These are phyloP conservation scores for Wickerhamomyces mucosus DNA, from an alignment of 805 yeast species.

Conservation along the genomic window DNA sequence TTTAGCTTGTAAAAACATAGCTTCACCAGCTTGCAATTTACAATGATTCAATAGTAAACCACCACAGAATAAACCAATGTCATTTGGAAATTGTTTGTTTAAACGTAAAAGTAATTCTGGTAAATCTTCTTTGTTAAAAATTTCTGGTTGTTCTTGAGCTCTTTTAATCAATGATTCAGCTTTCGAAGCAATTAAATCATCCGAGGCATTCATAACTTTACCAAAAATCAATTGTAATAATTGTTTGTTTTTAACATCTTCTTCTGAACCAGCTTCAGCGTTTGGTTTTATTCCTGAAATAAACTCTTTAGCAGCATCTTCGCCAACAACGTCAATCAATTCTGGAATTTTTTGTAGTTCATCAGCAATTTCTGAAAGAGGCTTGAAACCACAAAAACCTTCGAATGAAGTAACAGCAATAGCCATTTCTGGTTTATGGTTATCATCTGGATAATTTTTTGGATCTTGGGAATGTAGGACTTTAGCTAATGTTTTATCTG, in stretches of 20 bases:
- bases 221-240: conserved; percentile 70
- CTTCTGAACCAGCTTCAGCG: conserved; percentile 36
- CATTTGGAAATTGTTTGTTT: conserved; percentile 84
- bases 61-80: conserved; percentile 94
- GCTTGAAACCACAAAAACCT: conserved; percentile 97
- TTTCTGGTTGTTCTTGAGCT: conserved; percentile 47
- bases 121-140: conserved; percentile 43
- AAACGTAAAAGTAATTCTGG: conserved; percentile 70
- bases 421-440: conserved; percentile 99
- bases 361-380: conserved; percentile 64
- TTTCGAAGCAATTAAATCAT: conserved; percentile 40
- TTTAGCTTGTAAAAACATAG: conserved; percentile 91
- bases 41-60: conserved; percentile 88
- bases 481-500: conserved; percentile 78
- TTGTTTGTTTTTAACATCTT: conserved; percentile 48
- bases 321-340: conserved; percentile 61
- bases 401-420: conserved; percentile 92
- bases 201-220: conserved; percentile 76
- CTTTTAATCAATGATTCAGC: conserved; percentile 61
- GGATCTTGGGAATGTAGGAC: conserved; percentile 78
- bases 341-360: conserved; percentile 72
- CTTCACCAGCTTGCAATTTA: conserved; percentile 77
- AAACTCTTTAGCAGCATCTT: conserved; percentile 45
- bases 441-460: conserved; percentile 90
- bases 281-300: conserved; percentile 32